phyloP scores from a whole-genome alignment of 768 basidiomycete genomes.

The Strobilomyces echinocephalus region DNA sequence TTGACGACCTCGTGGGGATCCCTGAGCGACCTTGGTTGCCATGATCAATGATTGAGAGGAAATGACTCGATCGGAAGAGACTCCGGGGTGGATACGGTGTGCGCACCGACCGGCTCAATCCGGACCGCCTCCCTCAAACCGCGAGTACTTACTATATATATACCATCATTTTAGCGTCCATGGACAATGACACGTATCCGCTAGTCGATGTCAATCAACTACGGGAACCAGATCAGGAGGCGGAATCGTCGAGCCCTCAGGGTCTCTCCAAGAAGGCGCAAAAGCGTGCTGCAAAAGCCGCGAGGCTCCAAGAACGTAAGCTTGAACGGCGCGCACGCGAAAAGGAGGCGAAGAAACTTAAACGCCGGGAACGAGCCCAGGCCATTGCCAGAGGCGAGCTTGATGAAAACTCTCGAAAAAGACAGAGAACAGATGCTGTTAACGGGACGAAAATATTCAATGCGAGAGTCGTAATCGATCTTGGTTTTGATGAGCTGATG shows the following conservation, averaged over 20 bases:
- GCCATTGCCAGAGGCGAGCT: conserved; percentile 48
- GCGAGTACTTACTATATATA: too few relatives aligned
- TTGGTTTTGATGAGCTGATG: conserved; percentile 93
- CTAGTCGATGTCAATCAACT: conserved; percentile 12
- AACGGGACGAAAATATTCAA: conserved; percentile 44
- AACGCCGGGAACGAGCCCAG: conserved; percentile 55
- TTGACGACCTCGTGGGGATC: too few relatives aligned
- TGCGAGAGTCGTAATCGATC: conserved; percentile 75
- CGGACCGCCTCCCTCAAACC: conserved; percentile 11
- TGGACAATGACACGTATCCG: conserved; percentile 10
- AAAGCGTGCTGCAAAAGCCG: conserved; percentile 71
- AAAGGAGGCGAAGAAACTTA: conserved; percentile 72
- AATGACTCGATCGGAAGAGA: too few relatives aligned
- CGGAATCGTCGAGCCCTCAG: conserved; percentile 13
- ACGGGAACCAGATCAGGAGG: conserved; percentile 10
- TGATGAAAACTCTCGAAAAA: conserved; percentile 25
- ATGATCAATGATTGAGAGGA: conserved; percentile 4
- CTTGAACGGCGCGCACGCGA: conserved; percentile 71
- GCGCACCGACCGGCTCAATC: conserved; percentile 12
- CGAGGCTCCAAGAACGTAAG: conserved; percentile 61
- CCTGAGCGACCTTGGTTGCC: conserved; percentile 36
- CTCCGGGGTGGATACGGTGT: too few relatives aligned
- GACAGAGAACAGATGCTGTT: conserved; percentile 25
- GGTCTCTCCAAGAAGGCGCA: conserved; percentile 72
- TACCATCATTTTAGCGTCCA: conserved; percentile 4